A percentile compares a stretch with the other conserved stretches of the same genome.
phyloP scores from a whole-genome alignment of 1,284 basidiomycete genomes.

The Microbotryum violaceum region DNA sequence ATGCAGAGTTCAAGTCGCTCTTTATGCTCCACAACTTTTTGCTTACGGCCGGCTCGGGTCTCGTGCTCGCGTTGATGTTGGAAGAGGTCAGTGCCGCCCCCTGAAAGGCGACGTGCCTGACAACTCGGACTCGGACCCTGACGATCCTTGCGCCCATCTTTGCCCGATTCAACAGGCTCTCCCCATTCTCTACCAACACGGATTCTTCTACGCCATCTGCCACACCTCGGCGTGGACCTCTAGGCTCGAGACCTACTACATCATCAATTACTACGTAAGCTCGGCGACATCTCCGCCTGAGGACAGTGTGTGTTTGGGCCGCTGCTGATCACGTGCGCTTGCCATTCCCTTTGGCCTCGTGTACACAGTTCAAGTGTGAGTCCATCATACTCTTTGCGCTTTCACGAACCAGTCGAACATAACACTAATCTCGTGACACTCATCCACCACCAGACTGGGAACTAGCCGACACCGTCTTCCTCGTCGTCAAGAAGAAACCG shows the following conservation, averaged over 20 bases:
- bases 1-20: constrained; percentile 65
- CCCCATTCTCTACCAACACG: constrained; percentile 63
- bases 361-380: constrained; percentile 29
- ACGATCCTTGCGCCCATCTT: not conserved
- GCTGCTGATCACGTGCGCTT: not conserved
- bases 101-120: constrained; percentile 12
- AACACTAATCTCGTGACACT: constrained; percentile 4
- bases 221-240: constrained; percentile 69
- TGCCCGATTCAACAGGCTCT: constrained; percentile 38
- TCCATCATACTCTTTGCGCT: not conserved
- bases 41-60: constrained; percentile 69
- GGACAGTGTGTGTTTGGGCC: not conserved
- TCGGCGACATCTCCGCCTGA: constrained; percentile 44
- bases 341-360: not conserved
- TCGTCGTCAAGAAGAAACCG: constrained; percentile 97
- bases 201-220: constrained; percentile 73
- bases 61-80: constrained; percentile 76
- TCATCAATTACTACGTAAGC: constrained; percentile 97
- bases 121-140: constrained; percentile 12
- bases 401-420: not conserved
- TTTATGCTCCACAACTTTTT: constrained; percentile 91
- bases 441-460: constrained; percentile 49
- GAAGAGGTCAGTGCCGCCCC: constrained; percentile 61
- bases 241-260: constrained; percentile 60
- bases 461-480: constrained; percentile 89